Evolutionary conservation across 129 eudicot genomes (phyloP).

Genomic region (Helichrysum umbraculigerum): DNA sequence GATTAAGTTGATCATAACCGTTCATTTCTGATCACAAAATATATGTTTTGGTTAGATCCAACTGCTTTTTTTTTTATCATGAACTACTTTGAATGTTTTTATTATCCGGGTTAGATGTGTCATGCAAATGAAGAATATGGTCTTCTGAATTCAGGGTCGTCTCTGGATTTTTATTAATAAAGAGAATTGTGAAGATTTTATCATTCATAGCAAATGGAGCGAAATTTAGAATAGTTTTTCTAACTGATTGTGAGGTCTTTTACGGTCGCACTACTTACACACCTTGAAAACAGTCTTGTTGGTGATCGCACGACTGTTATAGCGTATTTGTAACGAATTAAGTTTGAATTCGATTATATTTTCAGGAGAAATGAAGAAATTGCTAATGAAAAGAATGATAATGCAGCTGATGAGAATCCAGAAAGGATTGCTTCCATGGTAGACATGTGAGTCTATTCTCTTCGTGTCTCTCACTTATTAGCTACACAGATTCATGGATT

Average conservation of each 20-base stretch:
- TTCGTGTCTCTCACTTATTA: constrained; percentile 18
- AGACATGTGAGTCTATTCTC: constrained; percentile 54
- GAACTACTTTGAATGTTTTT: constrained; percentile 24
- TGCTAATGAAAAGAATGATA: constrained; percentile 51
- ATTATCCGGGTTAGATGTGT: constrained; percentile 4
- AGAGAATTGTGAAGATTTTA: no score
- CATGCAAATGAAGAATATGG: constrained; percentile 1
- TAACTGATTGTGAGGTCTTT: no score
- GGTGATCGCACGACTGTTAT: background rate
- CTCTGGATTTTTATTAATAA: background rate
- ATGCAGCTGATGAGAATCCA: constrained; percentile 62
- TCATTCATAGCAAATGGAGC: no score
- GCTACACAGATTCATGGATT: constrained; percentile 40
- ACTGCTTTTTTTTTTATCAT: constrained; percentile 21
- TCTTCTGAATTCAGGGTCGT: background rate
- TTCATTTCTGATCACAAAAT: background rate
- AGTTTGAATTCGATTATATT: background rate
- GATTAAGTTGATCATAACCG: constrained; percentile 18
- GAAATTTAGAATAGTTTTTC: fast-evolving
- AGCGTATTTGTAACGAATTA: no score
- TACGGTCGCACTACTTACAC: no score
- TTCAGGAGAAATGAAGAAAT: constrained; percentile 46
- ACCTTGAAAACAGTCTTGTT: background rate
- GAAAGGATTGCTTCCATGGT: constrained; percentile 68
- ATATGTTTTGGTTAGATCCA: constrained; percentile 26